phyloP scores from a whole-genome alignment of 2,329 filamentous ascomycete species.

The Phialophora macrospora region DNA sequence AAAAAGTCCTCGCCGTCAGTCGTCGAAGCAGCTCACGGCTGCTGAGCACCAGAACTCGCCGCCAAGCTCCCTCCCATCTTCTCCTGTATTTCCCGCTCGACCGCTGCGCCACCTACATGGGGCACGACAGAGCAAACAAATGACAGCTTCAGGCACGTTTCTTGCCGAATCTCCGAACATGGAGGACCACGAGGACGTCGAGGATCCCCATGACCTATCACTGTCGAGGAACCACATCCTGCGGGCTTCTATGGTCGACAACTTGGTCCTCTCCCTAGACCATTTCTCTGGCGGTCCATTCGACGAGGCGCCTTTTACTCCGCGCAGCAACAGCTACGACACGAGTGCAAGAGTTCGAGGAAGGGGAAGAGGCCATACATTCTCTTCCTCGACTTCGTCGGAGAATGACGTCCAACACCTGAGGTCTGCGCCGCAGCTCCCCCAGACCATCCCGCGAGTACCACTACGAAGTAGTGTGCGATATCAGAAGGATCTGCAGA shows the following conservation, averaged over 20 bases:
- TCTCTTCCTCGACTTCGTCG: slow-evolving; percentile 64
- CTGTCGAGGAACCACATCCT: slow-evolving; percentile 76
- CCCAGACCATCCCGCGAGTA: slow-evolving; percentile 36
- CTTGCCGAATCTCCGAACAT: slow-evolving; percentile 28
- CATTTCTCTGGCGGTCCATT: slow-evolving; percentile 65
- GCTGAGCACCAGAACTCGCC: slow-evolving; percentile 11
- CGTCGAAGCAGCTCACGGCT: slow-evolving; percentile 12
- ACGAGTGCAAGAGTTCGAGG: slow-evolving; percentile 47
- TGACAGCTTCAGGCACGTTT: slow-evolving; percentile 30
- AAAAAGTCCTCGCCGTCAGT: slow-evolving; percentile 22
- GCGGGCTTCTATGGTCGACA: slow-evolving; percentile 89
- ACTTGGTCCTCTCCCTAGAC: slow-evolving; percentile 92
- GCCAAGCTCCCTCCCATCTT: slow-evolving; percentile 19
- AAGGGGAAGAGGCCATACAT: slow-evolving; percentile 63
- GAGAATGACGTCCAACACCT: slow-evolving; percentile 53
- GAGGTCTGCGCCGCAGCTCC: slow-evolving; percentile 46
- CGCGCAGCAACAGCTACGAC: slow-evolving; percentile 37
- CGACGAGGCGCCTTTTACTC: slow-evolving; percentile 25
- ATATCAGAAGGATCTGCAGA: slow-evolving; percentile 50
- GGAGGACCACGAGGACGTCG: slow-evolving; percentile 39
- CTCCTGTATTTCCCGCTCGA: slow-evolving; percentile 17
- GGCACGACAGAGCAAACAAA: slow-evolving; percentile 11
- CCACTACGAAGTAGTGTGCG: slow-evolving; percentile 41
- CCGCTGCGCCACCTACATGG: slow-evolving; percentile 16
- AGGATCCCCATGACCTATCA: slow-evolving; percentile 84